Evolutionary conservation across 2,329 filamentous ascomycete species (phyloP), one percentile per base, ranked within the genome.

Genomic region (Lasiodiplodia gonubiensis): DNA sequence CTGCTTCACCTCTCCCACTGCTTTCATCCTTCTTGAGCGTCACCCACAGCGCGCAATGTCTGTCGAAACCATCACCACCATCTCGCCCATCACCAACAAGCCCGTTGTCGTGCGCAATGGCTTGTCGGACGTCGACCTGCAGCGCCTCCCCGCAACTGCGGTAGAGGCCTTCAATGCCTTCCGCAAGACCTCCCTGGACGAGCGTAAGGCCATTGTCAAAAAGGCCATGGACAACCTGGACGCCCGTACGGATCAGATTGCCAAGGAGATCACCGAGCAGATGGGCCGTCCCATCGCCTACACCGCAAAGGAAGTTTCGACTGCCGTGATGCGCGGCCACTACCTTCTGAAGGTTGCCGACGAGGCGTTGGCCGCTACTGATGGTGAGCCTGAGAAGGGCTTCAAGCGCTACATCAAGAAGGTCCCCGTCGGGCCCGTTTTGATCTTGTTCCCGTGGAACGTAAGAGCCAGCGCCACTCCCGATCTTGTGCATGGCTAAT

Each of bases 371-470:
- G 88, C 89, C 74, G 91, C 96, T 73, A 93, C 92, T 0, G 87
- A 90, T 35, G 94, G 94, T 10, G 92, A 97, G 77, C 80, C 88
- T 2, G 93, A 98, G 80, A 88, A 91, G 74, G 94, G 94, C 0
- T 97, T 97, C 84, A 93, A 90, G 81, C 87, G 94, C 71, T 97
- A 92, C 76, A 93, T 98, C 76, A 89, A 90, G 78, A 97, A 96
- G 80, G 88, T 92, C 10, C 92, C 94, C 0, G 87, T 97, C 64
- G 94, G 94, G 0, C 93, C 93, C 12, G 91, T 95, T 18, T 85
- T 98, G 68, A 86, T 97, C 71, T 88, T 98, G 69, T 97, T 97
- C 80, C 91, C 94, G 0, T 98, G 94, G 94, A 98, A 98, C 81
- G 93, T 95, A 81, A 81, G 92, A 64, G 53, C 51, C 60, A 49